Percentiles rank a stretch among this genome's conserved stretches.
phyloP scores from a whole-genome alignment of 352 stramenopile species.

The Phytopythium helicoides region DNA sequence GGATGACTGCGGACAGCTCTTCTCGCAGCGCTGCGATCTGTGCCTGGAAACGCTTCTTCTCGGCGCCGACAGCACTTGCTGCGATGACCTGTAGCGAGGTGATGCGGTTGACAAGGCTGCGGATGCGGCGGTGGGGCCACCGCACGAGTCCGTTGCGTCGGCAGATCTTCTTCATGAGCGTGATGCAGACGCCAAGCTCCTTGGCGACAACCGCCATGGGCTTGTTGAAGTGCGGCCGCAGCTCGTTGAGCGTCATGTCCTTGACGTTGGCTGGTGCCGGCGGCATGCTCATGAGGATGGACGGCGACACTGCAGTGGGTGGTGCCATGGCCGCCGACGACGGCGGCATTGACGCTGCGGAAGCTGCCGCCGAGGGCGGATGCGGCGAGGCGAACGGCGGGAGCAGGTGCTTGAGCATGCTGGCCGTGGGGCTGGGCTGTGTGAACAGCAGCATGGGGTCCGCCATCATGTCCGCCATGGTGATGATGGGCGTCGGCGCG shows the following conservation, averaged over 20 bases:
- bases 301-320: not conserved
- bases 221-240: slow-evolving; percentile 84
- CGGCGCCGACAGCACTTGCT: slow-evolving; percentile 38
- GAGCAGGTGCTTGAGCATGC: slow-evolving; percentile 42
- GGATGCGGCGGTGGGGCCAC: slow-evolving; percentile 82
- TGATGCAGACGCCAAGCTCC: slow-evolving; percentile 83
- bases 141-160: slow-evolving; percentile 75
- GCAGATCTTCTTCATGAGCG: slow-evolving; percentile 88
- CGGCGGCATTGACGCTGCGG: slow-evolving; percentile 52
- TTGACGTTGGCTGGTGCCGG: slow-evolving; percentile 43
- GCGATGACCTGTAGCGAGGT: slow-evolving; percentile 71
- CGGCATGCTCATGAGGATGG: slow-evolving; percentile 4
- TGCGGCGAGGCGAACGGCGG: slow-evolving; percentile 29
- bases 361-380: slow-evolving; percentile 41
- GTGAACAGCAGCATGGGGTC: slow-evolving; percentile 38
- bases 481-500: slow-evolving; percentile 22
- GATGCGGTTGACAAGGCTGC: slow-evolving; percentile 80
- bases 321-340: slow-evolving; percentile 16
- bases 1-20: slow-evolving; percentile 73
- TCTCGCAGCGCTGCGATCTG: slow-evolving; percentile 61
- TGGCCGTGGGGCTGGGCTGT: slow-evolving; percentile 21
- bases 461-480: slow-evolving; percentile 48
- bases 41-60: slow-evolving; percentile 59
- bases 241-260: slow-evolving; percentile 76
- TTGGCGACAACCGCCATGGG: slow-evolving; percentile 81